phyloP scores from a whole-genome alignment of 208 protist species.

The Trypanosoma avium region DNA sequence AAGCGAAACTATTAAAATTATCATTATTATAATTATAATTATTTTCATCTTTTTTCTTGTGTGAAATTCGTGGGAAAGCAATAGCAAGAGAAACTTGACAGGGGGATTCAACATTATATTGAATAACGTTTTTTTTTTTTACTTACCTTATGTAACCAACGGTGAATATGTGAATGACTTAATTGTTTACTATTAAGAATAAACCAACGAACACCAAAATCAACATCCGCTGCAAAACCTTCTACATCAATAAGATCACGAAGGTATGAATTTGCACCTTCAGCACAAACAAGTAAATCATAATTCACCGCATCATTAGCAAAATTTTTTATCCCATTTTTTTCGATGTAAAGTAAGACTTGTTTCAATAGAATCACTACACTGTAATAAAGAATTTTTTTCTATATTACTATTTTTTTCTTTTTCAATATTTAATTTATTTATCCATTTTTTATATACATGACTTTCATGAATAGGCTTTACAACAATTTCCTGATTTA shows the following conservation, averaged over 20 bases:
- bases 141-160: conserved; percentile 84
- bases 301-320: conserved; percentile 73
- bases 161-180: conserved; percentile 72
- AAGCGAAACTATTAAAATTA: conserved; percentile 54
- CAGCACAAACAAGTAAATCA: conserved; percentile 80
- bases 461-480: conserved; percentile 45
- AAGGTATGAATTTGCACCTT: conserved; percentile 79
- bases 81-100: conserved; percentile 59
- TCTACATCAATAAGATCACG: conserved; percentile 85
- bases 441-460: background rate
- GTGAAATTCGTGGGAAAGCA: conserved; percentile 70
- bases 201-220: conserved; percentile 81
- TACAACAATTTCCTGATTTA: conserved; percentile 74
- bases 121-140: conserved; percentile 32
- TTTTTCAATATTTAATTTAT: background rate
- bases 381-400: background rate
- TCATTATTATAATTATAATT: background rate
- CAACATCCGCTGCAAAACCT: conserved; percentile 69
- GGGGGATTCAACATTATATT: conserved; percentile 54
- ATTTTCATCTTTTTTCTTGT: background rate
- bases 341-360: conserved; percentile 72
- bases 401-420: conserved; percentile 12
- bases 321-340: conserved; percentile 75
- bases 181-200: conserved; percentile 39
- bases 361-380: conserved; percentile 31